phyloP scores from a whole-genome alignment of 202 grass and related monocot species.

The Panicum hallii region DNA sequence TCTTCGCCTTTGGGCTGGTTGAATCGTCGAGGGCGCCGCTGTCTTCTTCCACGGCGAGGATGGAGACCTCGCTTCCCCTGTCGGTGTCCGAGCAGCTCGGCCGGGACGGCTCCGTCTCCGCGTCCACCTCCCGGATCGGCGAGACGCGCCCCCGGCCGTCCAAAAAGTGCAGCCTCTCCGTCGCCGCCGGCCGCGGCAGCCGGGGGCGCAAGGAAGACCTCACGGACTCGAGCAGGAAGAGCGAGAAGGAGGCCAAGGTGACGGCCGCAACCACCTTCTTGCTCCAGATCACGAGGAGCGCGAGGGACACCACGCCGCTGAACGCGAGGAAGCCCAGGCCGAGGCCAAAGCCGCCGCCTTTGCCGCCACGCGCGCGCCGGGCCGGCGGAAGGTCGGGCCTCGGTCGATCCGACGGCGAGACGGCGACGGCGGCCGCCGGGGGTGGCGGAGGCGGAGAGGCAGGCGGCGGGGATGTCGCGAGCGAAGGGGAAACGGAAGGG shows the following conservation, averaged over 20 bases:
- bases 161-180: conserved; percentile 32
- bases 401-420: neutral
- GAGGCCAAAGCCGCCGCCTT: neutral
- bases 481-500: neutral
- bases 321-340: conserved; percentile 56
- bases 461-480: conserved; percentile 12
- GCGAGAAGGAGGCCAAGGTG: conserved; percentile 61
- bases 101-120: conserved; percentile 37
- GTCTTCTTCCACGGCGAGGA: conserved; percentile 5
- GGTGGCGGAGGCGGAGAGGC: conserved; percentile 7
- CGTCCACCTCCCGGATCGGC: conserved; percentile 76
- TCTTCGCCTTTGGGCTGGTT: conserved; percentile 7
- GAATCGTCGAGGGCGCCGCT: conserved; percentile 32
- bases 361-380: neutral
- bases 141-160: conserved; percentile 62
- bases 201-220: conserved; percentile 29
- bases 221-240: conserved; percentile 67
- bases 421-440: neutral
- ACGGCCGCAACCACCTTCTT: conserved; percentile 70
- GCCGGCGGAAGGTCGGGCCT: conserved; percentile 6
- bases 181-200: conserved; percentile 15
- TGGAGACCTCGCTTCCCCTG: conserved; percentile 33
- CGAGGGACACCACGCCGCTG: conserved; percentile 59
- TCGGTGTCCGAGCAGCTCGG: conserved; percentile 49
- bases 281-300: conserved; percentile 74